phyloP scores from a whole-genome alignment of 805 yeast genomes.

The Saturnispora dispora region DNA sequence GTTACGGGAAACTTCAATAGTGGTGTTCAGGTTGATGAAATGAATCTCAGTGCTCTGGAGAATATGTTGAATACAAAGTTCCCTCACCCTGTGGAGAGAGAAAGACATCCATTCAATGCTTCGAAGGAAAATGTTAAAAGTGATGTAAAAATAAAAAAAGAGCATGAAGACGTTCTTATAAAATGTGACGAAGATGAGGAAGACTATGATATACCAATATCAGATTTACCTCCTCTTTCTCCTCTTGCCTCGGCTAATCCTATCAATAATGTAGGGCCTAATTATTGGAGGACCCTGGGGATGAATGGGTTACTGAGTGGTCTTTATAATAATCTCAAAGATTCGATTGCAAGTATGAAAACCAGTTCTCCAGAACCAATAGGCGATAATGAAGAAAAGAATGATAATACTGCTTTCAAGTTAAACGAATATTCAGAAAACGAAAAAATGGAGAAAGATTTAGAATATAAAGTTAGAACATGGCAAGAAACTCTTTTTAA shows the following conservation, averaged over 20 bases:
- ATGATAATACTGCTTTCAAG: constrained; percentile 1
- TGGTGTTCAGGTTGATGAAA: constrained; percentile 3
- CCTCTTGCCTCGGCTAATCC: constrained; percentile 12
- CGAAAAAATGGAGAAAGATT: constrained; percentile 13
- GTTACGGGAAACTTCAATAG: not conserved
- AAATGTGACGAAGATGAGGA: not conserved
- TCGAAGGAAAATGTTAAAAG: constrained; percentile 1
- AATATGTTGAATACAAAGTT: constrained; percentile 3
- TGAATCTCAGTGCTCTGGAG: constrained; percentile 2
- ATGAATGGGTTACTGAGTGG: constrained; percentile 6
- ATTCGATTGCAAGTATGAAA: constrained; percentile 4
- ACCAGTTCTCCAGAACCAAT: not conserved
- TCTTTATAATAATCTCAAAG: constrained; percentile 1
- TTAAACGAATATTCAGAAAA: not conserved
- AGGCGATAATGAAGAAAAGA: not conserved
- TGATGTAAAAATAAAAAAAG: not conserved
- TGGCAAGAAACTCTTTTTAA: constrained; percentile 29
- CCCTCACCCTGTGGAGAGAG: constrained; percentile 4
- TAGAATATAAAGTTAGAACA: constrained; percentile 21
- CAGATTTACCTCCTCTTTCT: constrained; percentile 8
- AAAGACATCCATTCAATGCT: not conserved
- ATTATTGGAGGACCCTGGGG: constrained; percentile 7
- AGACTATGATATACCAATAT: constrained; percentile 3
- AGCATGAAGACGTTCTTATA: not conserved
- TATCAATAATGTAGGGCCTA: not conserved